Percentiles rank a stretch among this genome's conserved stretches.
These are phyloP conservation scores for Populus trichocarpa DNA, from an alignment of 441 rosid species.

Conservation along the genomic window DNA sequence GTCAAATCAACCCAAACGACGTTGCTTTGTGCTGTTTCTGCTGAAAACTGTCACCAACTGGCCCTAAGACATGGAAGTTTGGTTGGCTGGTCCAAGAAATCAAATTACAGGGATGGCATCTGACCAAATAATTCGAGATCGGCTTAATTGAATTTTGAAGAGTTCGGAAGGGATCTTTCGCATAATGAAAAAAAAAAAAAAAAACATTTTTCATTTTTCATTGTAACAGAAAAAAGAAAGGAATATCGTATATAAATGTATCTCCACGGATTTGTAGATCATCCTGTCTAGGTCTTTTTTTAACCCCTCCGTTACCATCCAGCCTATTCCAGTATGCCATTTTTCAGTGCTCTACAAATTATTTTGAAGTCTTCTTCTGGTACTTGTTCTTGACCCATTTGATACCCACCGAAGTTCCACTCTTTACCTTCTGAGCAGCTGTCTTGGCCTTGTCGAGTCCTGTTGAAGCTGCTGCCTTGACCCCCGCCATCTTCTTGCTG, in stretches of 20 bases:
- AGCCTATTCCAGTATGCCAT: background rate
- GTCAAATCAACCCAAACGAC: background rate
- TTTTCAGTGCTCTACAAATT: background rate
- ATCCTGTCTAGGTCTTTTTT: background rate
- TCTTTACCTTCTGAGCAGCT: conserved; percentile 23
- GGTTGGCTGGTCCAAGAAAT: background rate
- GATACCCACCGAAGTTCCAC: conserved; percentile 21
- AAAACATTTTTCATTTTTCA: no score
- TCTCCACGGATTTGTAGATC: background rate
- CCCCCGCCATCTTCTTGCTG: conserved; percentile 11
- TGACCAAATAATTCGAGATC: background rate
- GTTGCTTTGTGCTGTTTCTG: background rate
- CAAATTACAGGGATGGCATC: background rate
- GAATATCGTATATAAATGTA: background rate
- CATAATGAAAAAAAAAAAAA: background rate
- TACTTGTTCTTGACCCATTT: conserved; percentile 21
- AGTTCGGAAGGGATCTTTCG: background rate
- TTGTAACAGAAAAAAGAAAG: no score
- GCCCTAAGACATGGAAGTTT: background rate
- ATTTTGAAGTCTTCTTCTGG: conserved; percentile 18
- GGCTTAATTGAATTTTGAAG: background rate
- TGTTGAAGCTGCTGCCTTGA: conserved; percentile 18
- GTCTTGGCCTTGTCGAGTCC: conserved; percentile 20
- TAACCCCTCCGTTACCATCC: background rate
- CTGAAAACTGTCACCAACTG: background rate